Conservation (phyloP, 2,329 filamentous ascomycete species). For the Coniochaeta ligniaria region DNA sequence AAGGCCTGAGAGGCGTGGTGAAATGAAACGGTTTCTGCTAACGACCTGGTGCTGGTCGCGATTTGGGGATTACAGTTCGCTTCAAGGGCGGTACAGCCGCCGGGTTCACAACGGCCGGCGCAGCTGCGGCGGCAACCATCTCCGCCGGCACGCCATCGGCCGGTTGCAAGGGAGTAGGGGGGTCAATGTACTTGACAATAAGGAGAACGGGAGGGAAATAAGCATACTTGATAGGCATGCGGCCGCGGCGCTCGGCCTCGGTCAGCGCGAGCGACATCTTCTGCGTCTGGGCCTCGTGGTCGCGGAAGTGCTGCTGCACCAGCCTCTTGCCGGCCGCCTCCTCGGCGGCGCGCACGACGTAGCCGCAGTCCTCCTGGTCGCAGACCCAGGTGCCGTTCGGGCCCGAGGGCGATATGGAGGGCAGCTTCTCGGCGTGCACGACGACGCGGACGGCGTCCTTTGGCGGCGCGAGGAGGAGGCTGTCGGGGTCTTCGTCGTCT, state of each 20-base stretch:
- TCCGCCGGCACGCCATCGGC: no score
- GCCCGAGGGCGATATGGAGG: conserved; percentile 41
- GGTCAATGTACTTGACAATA: conserved; percentile 5
- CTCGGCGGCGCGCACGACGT: conserved; percentile 57
- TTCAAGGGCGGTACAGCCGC: no score
- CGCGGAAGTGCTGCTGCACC: conserved; percentile 53
- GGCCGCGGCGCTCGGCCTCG: conserved; percentile 50
- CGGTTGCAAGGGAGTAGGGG: neutral
- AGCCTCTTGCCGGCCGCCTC: conserved; percentile 44
- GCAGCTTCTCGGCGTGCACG: conserved; percentile 41
- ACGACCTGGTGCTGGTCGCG: no score
- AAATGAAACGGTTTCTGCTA: no score
- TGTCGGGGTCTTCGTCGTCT: conserved; percentile 2
- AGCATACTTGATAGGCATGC: conserved; percentile 50
- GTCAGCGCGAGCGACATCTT: conserved; percentile 46
- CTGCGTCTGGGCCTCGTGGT: conserved; percentile 50
- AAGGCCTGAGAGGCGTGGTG: no score
- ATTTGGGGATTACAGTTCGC: no score
- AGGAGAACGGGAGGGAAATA: conserved; percentile 22
- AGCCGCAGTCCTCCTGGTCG: conserved; percentile 54
- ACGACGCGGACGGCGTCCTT: conserved; percentile 31
- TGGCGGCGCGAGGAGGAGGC: conserved; percentile 9
- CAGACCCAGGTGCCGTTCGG: conserved; percentile 62
- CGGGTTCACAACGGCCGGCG: no score
- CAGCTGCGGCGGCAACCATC: no score